Evolutionary conservation across 495 filamentous ascomycete species (phyloP), one percentile per base, ranked within the genome.

Genomic region (Hyaloscypha bicolor): DNA sequence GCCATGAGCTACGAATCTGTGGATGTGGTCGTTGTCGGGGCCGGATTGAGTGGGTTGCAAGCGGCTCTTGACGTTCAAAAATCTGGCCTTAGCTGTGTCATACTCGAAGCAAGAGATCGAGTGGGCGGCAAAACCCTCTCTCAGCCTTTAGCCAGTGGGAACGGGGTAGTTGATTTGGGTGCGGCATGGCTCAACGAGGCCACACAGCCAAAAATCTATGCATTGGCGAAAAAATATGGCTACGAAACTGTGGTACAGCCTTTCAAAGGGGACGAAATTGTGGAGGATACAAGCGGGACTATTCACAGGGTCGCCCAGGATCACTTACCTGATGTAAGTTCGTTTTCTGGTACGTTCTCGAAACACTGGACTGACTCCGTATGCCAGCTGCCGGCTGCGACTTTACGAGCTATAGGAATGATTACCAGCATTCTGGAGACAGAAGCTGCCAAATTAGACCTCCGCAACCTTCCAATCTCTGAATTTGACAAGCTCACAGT

Each of bases 131-230:
- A 83, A 64, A 81, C 76, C 0, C 80, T 75, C 69, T 76, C 73
- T 21, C 48, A 70, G 3, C 66, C 67, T 1, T 63, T 72, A 0
- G 51, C 64, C 9, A 64, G 66, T 52, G 75, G 74, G 35, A 64
- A 69, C n/a, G 79, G 78, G 21, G 25, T 69, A n/a, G 74, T 77
- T 25, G 83, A 85, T 48, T 64, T 85, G 25, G 84, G 83, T 3
- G 83, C 80, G 1, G 81, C 81, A 4, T 86, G 83, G 83, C 79
- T 85, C 60, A 86, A 86, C 70, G 77, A 82, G 55, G 80, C 76
- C 3, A 83, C 76, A 51, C 85, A 87, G 65, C 71, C 62, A 12
- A 70, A 72, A 37, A 77, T 85, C 16, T 76, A 66, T 60, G 70
- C 66, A 0, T 67, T 82, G 9, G 78, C 77, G 1, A 66, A 75